Base-by-base conservation (phyloP, 768 basidiomycete species). In the Clavulina sp. region DNA sequence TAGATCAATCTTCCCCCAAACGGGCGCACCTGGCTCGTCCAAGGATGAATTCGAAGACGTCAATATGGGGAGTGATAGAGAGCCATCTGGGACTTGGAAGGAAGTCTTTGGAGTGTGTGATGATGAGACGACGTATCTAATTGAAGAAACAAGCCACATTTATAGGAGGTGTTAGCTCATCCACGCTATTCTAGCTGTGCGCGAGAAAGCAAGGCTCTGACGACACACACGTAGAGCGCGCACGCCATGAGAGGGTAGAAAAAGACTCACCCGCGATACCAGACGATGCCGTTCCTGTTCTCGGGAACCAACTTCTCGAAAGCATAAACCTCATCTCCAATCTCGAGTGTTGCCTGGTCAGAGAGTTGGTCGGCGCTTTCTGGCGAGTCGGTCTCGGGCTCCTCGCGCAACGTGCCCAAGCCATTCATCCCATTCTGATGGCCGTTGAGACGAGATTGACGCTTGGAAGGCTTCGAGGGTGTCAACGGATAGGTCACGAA, bases 291-390 rank as follows among this genome's bases (percentile, higher is more conserved):
- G 85, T 84, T 60, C 54, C 48, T 81, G 84, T 52, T 69, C 73
- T 48, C 70, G 70, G 7, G 82, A 80, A 0, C 73, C 64, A 89
- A 92, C 62, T 81, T 81, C 68, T 97, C 93, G 60, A 96, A 96
- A 18, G 91, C 89, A 66, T 96, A 96, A 31, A 97, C 80, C 62
- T 96, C 92, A 64, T 95, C 92, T 44, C 93, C 93, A 28, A 96
- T 83, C 58, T 95, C 91, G 52, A 97, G 74, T 4, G 81, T 74
- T 31, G 88, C 86, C 24, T 31, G 48, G 32, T 30, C 16, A 31
- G 26, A 23, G 86, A 55, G 23, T 48, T 30, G 29, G 47, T 41
- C n/a, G 47, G 34, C 33, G 34, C 52, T 44, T 29, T 30, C 47
- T 6, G 52, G 41, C 21, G 55, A 47, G 34, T 58, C 54, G 16